Evolutionary conservation across 306 rosid genomes (phyloP).

Genomic region (Casuarina glauca): DNA sequence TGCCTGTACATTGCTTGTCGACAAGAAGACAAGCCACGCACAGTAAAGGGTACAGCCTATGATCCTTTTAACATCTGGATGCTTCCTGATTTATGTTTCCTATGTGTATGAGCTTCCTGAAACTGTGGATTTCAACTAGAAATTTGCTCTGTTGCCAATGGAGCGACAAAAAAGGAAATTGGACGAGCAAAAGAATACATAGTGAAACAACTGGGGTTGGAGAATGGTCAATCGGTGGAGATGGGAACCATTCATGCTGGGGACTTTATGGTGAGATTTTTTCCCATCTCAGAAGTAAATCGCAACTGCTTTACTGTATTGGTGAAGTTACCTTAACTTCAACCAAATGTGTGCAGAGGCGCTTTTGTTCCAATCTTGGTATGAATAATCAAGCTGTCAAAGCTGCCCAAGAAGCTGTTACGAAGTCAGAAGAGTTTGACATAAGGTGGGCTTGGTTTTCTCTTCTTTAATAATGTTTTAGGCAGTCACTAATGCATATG

Average conservation of each 20-base stretch:
- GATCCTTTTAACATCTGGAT: constrained; percentile 58
- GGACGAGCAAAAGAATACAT: constrained; percentile 98
- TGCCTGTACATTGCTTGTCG: constrained; percentile 99
- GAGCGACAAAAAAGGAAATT: constrained; percentile 97
- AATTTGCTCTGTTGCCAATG: constrained; percentile 98
- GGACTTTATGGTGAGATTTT: constrained; percentile 81
- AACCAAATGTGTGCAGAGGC: constrained; percentile 53
- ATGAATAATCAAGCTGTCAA: constrained; percentile 94
- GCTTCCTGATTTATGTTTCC: constrained; percentile 56
- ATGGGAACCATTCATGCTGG: constrained; percentile 99
- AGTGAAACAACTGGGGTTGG: constrained; percentile 96
- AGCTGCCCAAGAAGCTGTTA: constrained; percentile 98
- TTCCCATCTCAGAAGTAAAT: constrained; percentile 14
- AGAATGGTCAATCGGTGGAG: constrained; percentile 93
- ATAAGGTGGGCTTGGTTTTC: constrained; percentile 57
- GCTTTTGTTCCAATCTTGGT: constrained; percentile 96
- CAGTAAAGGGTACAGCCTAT: constrained; percentile 84
- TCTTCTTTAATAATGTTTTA: constrained; percentile 11
- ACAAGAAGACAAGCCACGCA: constrained; percentile 96
- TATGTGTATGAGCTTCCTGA: constrained; percentile 61
- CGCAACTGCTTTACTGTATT: constrained; percentile 12
- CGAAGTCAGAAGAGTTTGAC: constrained; percentile 88
- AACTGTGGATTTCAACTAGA: constrained; percentile 74
- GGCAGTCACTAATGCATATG: constrained; percentile 13
- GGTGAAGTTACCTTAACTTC: constrained; percentile 9